Percentiles rank a stretch among this genome's conserved stretches.
These are phyloP conservation scores for Neurospora discreta DNA, from an alignment of 495 filamentous ascomycete species.

Conservation along the genomic window DNA sequence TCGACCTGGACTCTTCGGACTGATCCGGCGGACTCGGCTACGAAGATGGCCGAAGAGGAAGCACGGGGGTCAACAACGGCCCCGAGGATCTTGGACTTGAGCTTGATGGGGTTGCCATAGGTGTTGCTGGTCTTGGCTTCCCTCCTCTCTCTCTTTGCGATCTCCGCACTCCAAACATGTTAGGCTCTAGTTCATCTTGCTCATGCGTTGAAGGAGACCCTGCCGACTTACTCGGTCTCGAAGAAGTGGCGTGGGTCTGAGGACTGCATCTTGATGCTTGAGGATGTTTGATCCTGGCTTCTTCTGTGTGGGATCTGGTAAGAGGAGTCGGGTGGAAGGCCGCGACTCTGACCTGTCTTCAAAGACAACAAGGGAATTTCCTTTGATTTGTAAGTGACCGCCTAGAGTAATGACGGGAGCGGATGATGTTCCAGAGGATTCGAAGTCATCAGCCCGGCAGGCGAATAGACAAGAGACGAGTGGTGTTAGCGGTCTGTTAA, in stretches of 20 bases:
- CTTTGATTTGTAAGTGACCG: not conserved
- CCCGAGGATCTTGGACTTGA: conserved; percentile 79
- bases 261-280: conserved; percentile 19
- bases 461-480: not conserved
- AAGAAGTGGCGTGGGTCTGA: conserved; percentile 57
- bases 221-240: conserved; percentile 61
- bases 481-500: not conserved
- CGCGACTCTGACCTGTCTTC: not conserved
- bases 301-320: not conserved
- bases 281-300: not conserved
- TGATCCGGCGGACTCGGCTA: conserved; percentile 74
- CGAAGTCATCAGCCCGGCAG: not conserved
- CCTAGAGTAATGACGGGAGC: not conserved
- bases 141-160: conserved; percentile 61
- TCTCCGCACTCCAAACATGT: conserved; percentile 47
- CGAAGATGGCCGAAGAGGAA: conserved; percentile 47
- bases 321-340: not conserved
- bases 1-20: conserved; percentile 62
- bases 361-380: not conserved
- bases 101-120: conserved; percentile 65
- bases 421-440: not conserved
- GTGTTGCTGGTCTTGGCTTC: conserved; percentile 72
- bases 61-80: conserved; percentile 56
- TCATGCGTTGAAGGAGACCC: not conserved
- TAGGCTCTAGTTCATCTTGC: not conserved